Evolutionary conservation across 2,329 filamentous ascomycete genomes (phyloP).

Genomic region (Colletotrichum navitas): DNA sequence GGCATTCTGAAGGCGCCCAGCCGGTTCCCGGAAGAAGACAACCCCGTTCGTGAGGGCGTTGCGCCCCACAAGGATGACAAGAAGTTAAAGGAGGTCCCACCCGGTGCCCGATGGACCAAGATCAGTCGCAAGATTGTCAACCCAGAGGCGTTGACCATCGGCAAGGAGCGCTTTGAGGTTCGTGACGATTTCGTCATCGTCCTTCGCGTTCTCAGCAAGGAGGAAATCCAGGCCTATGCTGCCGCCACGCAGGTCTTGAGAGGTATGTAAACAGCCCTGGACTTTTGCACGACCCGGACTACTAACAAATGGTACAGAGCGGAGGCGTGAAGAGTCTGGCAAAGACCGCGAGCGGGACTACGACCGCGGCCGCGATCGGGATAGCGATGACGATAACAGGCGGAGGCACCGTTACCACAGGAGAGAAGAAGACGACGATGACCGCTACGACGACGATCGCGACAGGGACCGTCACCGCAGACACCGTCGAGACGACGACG

Average conservation of each 20-base stretch:
- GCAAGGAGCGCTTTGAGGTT: slow-evolving; percentile 93
- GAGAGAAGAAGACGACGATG: slow-evolving; percentile 54
- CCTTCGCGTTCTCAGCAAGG: slow-evolving; percentile 84
- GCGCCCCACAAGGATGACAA: slow-evolving; percentile 92
- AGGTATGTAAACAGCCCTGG: slow-evolving; percentile 66
- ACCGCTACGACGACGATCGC: slow-evolving; percentile 51
- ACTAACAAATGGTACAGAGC: slow-evolving; percentile 45
- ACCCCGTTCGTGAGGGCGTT: slow-evolving; percentile 88
- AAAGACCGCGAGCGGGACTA: slow-evolving; percentile 45
- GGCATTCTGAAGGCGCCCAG: slow-evolving; percentile 89
- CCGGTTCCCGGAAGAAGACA: slow-evolving; percentile 88
- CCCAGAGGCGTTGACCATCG: slow-evolving; percentile 84
- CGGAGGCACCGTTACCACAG: slow-evolving; percentile 44
- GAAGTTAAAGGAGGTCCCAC: slow-evolving; percentile 76
- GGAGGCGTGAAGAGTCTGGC: slow-evolving; percentile 50
- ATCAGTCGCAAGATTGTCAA: slow-evolving; percentile 91
- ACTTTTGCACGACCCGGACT: neutral
- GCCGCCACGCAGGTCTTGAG: slow-evolving; percentile 84
- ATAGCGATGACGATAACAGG: slow-evolving; percentile 47
- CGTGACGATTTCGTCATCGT: slow-evolving; percentile 96
- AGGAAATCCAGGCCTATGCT: slow-evolving; percentile 91
- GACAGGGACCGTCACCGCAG: slow-evolving; percentile 49
- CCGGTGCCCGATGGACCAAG: slow-evolving; percentile 91
- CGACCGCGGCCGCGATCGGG: slow-evolving; percentile 46
- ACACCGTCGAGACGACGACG: slow-evolving; percentile 47